Evolutionary conservation across 148 eudicot species (phyloP).

Genomic region (Selenicereus undatus): DNA sequence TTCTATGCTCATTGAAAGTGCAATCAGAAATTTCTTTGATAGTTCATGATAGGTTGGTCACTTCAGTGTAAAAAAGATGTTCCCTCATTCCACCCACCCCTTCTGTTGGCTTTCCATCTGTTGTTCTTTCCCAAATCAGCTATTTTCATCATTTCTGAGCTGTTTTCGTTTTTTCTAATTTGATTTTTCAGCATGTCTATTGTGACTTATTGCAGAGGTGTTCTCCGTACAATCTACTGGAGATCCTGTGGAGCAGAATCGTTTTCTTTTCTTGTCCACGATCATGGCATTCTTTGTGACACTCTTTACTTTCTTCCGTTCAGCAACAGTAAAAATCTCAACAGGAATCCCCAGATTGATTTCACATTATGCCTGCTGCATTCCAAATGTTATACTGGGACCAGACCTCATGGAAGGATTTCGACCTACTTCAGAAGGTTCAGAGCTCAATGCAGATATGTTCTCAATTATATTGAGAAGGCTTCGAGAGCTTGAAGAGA

Average conservation of each 20-base stretch:
- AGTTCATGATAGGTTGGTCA: too few species aligned
- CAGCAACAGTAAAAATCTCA: constrained; percentile 23
- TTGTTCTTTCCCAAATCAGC: too few species aligned
- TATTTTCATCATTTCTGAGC: not conserved
- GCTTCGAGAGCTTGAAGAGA: constrained; percentile 68
- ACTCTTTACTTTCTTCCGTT: constrained; percentile 24
- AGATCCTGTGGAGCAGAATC: constrained; percentile 18
- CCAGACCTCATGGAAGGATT: constrained; percentile 21
- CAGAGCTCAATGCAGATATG: constrained; percentile 27
- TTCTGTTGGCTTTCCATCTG: too few species aligned
- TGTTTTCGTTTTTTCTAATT: not conserved
- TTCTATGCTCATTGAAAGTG: too few species aligned
- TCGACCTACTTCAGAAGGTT: constrained; percentile 24
- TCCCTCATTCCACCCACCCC: too few species aligned
- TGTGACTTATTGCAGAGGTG: constrained; percentile 27
- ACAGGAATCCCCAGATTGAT: constrained; percentile 21
- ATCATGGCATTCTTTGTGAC: constrained; percentile 37
- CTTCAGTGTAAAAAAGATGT: too few species aligned
- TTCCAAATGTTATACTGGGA: constrained; percentile 20
- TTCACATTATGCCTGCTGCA: constrained; percentile 12
- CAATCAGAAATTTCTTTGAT: too few species aligned
- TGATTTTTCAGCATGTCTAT: constrained; percentile 7
- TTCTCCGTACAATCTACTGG: constrained; percentile 9
- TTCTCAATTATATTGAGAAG: constrained; percentile 41
- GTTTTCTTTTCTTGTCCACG: constrained; percentile 27